Evolutionary conservation across 148 eudicot species (phyloP).

Genomic region (Fagopyrum esculentum): DNA sequence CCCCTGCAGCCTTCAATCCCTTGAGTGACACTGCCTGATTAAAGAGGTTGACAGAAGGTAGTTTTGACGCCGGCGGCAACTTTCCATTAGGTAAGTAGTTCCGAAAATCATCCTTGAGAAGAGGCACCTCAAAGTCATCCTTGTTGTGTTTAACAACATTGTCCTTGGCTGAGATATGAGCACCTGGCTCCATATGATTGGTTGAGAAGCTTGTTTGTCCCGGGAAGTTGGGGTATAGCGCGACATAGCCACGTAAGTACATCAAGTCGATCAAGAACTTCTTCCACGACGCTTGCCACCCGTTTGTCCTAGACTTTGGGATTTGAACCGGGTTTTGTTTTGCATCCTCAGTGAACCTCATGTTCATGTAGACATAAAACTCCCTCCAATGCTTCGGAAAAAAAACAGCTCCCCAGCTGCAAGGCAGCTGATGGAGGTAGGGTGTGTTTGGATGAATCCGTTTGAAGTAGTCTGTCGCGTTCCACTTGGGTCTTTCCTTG

Average conservation of each 20-base stretch:
- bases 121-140: constrained; percentile 85
- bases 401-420: constrained; percentile 97
- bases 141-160: constrained; percentile 67
- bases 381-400: constrained; percentile 98
- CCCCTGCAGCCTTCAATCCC: constrained; percentile 88
- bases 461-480: constrained; percentile 70
- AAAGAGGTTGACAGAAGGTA: constrained; percentile 78
- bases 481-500: constrained; percentile 90
- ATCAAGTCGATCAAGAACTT: constrained; percentile 94
- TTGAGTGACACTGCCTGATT: constrained; percentile 79
- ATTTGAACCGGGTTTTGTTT: constrained; percentile 90
- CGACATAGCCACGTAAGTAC: constrained; percentile 87
- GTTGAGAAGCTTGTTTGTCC: constrained; percentile 87
- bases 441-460: constrained; percentile 91
- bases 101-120: constrained; percentile 57
- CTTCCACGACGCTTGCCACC: constrained; percentile 99
- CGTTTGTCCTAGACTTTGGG: constrained; percentile 86
- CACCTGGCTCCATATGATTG: constrained; percentile 96
- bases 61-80: constrained; percentile 72
- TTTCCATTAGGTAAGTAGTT: constrained; percentile 64
- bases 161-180: constrained; percentile 83
- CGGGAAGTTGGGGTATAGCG: constrained; percentile 84
- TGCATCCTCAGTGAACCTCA: constrained; percentile 86
- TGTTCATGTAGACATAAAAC: constrained; percentile 97
- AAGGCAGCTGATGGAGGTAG: constrained; percentile 84